Evolutionary conservation across 2,329 filamentous ascomycete genomes (phyloP).

Genomic region (Beauveria brongniartii): DNA sequence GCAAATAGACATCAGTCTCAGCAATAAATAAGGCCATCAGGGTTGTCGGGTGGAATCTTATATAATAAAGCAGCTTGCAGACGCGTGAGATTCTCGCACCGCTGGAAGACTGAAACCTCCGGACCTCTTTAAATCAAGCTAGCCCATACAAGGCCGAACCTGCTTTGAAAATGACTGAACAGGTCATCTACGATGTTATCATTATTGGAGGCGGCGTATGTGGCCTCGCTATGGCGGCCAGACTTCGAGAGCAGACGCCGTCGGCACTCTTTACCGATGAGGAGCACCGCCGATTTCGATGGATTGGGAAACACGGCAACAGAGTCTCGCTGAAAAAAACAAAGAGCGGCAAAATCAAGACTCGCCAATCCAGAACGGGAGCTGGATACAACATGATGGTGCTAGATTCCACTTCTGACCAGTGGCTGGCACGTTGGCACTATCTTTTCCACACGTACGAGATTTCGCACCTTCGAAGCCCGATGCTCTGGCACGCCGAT

Average conservation of each 20-base stretch:
- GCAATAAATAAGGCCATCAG: not conserved
- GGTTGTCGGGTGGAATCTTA: not conserved
- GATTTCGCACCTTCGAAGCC: constrained; percentile 66
- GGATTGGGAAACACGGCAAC: constrained; percentile 59
- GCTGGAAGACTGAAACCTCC: not conserved
- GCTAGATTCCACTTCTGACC: constrained; percentile 53
- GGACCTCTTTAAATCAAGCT: not conserved
- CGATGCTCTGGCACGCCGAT: constrained; percentile 78
- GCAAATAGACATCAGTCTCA: not conserved
- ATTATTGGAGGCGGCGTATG: constrained; percentile 70
- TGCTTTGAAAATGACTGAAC: not conserved
- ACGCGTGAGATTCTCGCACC: no score
- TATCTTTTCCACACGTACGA: constrained; percentile 58
- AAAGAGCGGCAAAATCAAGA: constrained; percentile 24
- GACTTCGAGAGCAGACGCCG: constrained; percentile 63
- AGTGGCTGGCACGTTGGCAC: constrained; percentile 67
- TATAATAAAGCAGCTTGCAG: not conserved
- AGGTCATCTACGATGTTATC: constrained; percentile 53
- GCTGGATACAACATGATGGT: constrained; percentile 46
- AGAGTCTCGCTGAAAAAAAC: constrained; percentile 48
- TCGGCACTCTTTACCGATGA: constrained; percentile 77
- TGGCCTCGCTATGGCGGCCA: constrained; percentile 64
- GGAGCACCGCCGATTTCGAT: constrained; percentile 74
- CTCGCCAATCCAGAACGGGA: constrained; percentile 1
- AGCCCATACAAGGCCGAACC: no score